Conservation (phyloP, 305 asterid species). For the Fraxinus latifolia region DNA sequence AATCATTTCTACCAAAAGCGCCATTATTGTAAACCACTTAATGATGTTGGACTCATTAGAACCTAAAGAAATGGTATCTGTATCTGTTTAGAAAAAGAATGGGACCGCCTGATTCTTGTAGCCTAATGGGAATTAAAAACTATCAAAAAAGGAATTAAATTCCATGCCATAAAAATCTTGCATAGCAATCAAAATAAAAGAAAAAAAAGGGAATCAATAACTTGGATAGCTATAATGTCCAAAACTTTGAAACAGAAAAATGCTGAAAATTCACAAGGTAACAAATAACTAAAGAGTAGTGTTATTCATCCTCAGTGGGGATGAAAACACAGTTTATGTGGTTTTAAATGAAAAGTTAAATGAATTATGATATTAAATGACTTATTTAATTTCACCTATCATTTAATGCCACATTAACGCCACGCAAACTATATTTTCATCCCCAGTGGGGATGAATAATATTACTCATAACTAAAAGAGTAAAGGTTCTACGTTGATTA, state of each 20-base stretch:
- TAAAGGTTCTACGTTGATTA: neutral
- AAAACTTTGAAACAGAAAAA: neutral
- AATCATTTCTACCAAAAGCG: neutral
- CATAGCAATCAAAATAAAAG: neutral
- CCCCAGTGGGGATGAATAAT: no score
- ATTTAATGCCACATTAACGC: no score
- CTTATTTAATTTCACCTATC: no score
- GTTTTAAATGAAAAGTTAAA: no score
- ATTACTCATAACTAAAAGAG: neutral
- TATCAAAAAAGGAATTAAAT: neutral
- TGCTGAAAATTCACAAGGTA: neutral
- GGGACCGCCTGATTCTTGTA: neutral
- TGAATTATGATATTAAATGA: no score
- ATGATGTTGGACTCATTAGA: neutral
- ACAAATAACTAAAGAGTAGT: neutral
- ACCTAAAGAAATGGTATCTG: neutral
- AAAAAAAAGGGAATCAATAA: neutral
- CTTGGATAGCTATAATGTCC: neutral
- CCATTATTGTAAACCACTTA: neutral
- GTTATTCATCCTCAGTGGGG: no score
- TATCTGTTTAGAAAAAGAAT: neutral
- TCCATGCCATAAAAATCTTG: neutral
- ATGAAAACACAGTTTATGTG: no score
- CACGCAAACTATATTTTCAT: no score
- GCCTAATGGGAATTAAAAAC: neutral